Percentiles rank a stretch among this genome's conserved stretches.
Evolutionary conservation across 1,139 yeast species (phyloP).

Genomic region (Suhomyces taliae): DNA sequence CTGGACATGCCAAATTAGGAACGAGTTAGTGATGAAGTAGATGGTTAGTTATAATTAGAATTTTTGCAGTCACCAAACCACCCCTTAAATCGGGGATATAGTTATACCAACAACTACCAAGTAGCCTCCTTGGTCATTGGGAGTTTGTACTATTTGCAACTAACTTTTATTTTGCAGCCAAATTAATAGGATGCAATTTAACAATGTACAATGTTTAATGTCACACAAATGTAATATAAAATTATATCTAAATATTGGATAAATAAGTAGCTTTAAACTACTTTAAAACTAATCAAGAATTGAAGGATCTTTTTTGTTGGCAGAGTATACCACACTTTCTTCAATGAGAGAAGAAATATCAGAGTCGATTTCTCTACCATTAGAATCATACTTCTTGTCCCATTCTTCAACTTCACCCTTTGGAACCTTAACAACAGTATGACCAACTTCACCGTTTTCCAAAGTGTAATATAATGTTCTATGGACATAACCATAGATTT

Average conservation of each 20-base stretch:
- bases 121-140: too few species aligned
- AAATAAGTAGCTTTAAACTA: neutral
- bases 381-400: constrained; percentile 28
- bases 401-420: constrained; percentile 29
- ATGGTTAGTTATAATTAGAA: too few species aligned
- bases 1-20: too few species aligned
- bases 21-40: too few species aligned
- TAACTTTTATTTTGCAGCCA: neutral
- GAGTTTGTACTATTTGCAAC: too few species aligned
- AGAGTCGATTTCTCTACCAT: constrained; percentile 13
- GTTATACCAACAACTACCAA: too few species aligned
- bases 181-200: too few species aligned
- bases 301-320: constrained; percentile 3
- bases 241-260: neutral
- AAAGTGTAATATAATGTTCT: constrained; percentile 29
- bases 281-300: neutral
- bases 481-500: constrained; percentile 32
- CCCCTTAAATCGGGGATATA: too few species aligned
- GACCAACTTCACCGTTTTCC: constrained; percentile 41
- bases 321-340: constrained; percentile 1
- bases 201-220: too few species aligned
- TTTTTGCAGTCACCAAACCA: too few species aligned
- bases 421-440: constrained; percentile 38
- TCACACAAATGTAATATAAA: constrained; percentile 16
- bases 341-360: constrained; percentile 7